A percentile compares a stretch with the other conserved stretches of the same genome.
These are phyloP conservation scores for Ophiostoma triangulosporum DNA, from an alignment of 2,329 filamentous ascomycete species.

Conservation along the genomic window DNA sequence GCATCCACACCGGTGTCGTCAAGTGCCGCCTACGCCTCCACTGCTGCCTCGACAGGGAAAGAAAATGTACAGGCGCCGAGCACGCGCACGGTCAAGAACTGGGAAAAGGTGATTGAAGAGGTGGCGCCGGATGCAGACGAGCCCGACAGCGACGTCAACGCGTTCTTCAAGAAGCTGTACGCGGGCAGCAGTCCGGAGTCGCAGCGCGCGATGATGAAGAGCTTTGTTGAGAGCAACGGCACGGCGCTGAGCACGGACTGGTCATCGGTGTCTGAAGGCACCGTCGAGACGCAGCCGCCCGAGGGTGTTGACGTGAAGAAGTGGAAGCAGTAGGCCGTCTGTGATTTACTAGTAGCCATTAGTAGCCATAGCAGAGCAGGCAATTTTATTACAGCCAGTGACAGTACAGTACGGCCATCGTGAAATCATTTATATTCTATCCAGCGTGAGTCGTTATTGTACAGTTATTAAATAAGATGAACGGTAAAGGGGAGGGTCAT, in stretches of 20 bases:
- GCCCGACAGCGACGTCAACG: conserved; percentile 51
- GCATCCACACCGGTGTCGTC: background rate
- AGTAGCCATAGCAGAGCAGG: background rate
- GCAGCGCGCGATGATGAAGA: conserved; percentile 93
- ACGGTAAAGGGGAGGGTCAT: too few relatives aligned
- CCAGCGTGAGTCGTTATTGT: background rate
- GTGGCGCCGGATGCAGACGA: conserved; percentile 44
- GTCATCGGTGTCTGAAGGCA: conserved; percentile 61
- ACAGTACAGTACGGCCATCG: background rate
- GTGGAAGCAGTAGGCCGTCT: conserved; percentile 30
- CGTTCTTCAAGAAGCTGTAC: conserved; percentile 87
- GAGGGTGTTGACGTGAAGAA: conserved; percentile 67
- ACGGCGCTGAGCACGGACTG: conserved; percentile 89
- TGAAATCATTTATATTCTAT: background rate
- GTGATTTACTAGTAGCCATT: background rate
- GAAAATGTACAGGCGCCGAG: conserved; percentile 62
- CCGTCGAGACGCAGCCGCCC: conserved; percentile 59
- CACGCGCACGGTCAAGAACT: conserved; percentile 73
- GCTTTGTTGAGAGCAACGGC: conserved; percentile 84
- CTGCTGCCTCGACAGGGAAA: conserved; percentile 23
- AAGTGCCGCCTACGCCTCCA: background rate
- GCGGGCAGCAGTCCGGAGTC: conserved; percentile 64
- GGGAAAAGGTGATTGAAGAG: conserved; percentile 59
- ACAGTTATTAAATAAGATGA: background rate
- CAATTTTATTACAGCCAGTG: too few relatives aligned